phyloP scores from a whole-genome alignment of 805 yeast species.

The Wickerhamomyces xylosicus region DNA sequence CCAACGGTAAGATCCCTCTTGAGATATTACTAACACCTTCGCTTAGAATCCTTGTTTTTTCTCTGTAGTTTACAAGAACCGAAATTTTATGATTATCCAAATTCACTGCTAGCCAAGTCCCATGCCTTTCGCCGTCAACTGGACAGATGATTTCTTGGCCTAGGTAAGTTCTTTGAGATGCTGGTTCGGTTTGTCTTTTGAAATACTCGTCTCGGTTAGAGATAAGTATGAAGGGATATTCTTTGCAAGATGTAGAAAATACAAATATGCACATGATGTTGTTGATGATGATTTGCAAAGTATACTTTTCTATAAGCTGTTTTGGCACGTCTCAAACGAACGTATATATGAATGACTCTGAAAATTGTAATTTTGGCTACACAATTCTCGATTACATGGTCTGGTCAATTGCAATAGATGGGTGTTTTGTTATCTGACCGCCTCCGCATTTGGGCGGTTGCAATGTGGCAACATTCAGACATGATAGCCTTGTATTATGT shows the following conservation, averaged over 20 bases:
- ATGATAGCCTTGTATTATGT: too few species aligned
- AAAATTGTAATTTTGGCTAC: too few species aligned
- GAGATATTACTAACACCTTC: conserved; percentile 20
- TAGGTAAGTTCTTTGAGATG: conserved; percentile 29
- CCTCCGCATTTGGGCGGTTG: too few species aligned
- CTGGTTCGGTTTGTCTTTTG: conserved; percentile 58
- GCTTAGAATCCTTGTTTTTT: conserved; percentile 21
- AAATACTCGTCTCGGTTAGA: conserved; percentile 87
- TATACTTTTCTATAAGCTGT: too few species aligned
- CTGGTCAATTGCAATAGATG: too few species aligned
- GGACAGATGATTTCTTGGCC: conserved; percentile 45
- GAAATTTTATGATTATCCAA: conserved; percentile 46
- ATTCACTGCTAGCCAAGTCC: conserved; percentile 86
- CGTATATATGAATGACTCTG: too few species aligned
- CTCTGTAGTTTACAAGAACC: conserved; percentile 68
- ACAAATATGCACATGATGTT: not conserved
- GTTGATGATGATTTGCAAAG: too few species aligned
- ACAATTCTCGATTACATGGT: too few species aligned
- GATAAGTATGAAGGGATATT: conserved; percentile 63
- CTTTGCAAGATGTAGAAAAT: not conserved
- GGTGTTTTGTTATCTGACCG: too few species aligned
- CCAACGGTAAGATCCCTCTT: conserved; percentile 35
- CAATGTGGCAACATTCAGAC: too few species aligned
- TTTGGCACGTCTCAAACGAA: too few species aligned
- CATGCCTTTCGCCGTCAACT: conserved; percentile 65